These are phyloP conservation scores for Ambrosiella xylebori DNA, from an alignment of 2,329 filamentous ascomycete genomes.

Conservation along the genomic window DNA sequence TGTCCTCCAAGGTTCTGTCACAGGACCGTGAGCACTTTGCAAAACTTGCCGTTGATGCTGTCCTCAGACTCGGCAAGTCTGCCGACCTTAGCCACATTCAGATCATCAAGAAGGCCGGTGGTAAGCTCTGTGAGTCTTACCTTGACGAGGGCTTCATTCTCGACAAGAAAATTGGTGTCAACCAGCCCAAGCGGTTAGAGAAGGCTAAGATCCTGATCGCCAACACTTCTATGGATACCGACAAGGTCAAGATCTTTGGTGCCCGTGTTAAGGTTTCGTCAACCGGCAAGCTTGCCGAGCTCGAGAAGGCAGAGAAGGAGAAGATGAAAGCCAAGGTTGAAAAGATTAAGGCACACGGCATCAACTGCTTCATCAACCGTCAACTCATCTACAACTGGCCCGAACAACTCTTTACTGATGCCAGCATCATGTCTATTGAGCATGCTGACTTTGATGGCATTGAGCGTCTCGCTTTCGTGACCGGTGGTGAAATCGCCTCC, in stretches of 20 bases:
- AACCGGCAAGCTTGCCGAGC: conserved; percentile 90
- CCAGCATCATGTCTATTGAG: conserved; percentile 95
- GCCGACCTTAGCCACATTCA: conserved; percentile 95
- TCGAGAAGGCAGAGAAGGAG: conserved; percentile 94
- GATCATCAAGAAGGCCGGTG: conserved; percentile 98
- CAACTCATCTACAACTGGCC: conserved; percentile 99
- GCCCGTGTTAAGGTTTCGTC: conserved; percentile 92
- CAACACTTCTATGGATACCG: conserved; percentile 98
- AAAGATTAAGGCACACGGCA: conserved; percentile 94
- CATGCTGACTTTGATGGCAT: conserved; percentile 98
- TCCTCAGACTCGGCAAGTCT: conserved; percentile 74
- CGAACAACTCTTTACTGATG: conserved; percentile 94
- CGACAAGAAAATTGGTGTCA: conserved; percentile 97
- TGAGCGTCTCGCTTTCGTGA: conserved; percentile 84
- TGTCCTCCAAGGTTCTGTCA: conserved; percentile 91
- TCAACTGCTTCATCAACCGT: conserved; percentile 99
- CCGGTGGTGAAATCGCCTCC: conserved; percentile 89
- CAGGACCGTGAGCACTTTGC: conserved; percentile 91
- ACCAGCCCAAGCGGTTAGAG: conserved; percentile 91
- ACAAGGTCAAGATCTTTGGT: conserved; percentile 99
- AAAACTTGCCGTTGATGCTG: conserved; percentile 74
- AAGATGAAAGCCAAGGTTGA: conserved; percentile 99
- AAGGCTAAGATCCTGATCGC: conserved; percentile 97
- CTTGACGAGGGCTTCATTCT: conserved; percentile 96
- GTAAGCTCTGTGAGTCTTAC: conserved; percentile 94